phyloP scores from a whole-genome alignment of 2,329 filamentous ascomycete species.

The Plectosphaerella cucumerina region DNA sequence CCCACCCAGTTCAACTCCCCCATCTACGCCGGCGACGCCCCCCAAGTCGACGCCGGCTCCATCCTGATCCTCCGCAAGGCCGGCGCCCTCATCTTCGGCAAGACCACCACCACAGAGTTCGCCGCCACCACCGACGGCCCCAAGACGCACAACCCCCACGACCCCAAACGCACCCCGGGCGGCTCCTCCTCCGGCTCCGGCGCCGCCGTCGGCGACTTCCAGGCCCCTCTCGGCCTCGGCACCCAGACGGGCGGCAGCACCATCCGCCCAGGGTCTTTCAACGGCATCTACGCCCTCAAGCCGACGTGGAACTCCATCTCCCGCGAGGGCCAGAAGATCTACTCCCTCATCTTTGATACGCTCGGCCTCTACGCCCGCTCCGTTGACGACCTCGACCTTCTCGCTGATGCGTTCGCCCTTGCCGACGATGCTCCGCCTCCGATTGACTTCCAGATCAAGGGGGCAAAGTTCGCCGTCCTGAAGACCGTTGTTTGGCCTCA shows the following conservation, averaged over 20 bases:
- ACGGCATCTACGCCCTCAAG: constrained; percentile 61
- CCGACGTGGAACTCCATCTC: constrained; percentile 62
- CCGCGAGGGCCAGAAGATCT: constrained; percentile 57
- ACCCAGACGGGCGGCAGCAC: constrained; percentile 64
- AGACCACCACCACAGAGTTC: constrained; percentile 59
- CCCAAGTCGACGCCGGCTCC: constrained; percentile 46
- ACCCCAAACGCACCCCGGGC: constrained; percentile 59
- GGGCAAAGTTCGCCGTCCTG: constrained; percentile 49
- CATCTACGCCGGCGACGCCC: constrained; percentile 43
- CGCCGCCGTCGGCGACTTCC: constrained; percentile 61
- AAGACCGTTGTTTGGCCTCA: constrained; percentile 49
- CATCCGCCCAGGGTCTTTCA: constrained; percentile 61
- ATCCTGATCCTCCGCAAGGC: constrained; percentile 47
- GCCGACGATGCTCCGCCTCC: constrained; percentile 39
- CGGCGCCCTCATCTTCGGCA: constrained; percentile 51
- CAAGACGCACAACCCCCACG: constrained; percentile 60
- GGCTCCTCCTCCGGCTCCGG: constrained; percentile 65
- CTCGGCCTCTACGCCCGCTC: constrained; percentile 56
- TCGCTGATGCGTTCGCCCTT: constrained; percentile 50
- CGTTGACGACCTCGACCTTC: constrained; percentile 52
- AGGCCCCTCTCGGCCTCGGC: constrained; percentile 56
- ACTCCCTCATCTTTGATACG: constrained; percentile 57
- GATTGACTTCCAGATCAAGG: constrained; percentile 30
- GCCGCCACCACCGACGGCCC: constrained; percentile 50
- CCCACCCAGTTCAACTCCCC: constrained; percentile 52